These are phyloP conservation scores for Aspergillus kassunensis DNA, from an alignment of 495 filamentous ascomycete genomes.

Conservation along the genomic window DNA sequence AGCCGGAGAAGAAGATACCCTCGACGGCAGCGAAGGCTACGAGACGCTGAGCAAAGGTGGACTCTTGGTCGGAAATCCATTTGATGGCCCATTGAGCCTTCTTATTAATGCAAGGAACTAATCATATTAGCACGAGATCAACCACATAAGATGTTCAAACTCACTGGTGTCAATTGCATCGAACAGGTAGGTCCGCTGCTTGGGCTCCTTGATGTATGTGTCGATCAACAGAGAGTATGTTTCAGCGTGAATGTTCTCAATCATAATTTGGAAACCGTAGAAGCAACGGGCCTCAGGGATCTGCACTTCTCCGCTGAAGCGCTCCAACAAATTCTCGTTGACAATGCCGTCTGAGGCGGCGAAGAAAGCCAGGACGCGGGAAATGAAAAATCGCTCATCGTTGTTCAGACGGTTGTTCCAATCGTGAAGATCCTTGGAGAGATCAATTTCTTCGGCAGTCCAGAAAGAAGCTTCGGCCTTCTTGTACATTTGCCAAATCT, in stretches of 20 bases:
- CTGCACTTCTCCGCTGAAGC: conserved; percentile 96
- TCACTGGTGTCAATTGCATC: conserved; percentile 96
- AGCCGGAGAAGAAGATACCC: conserved; percentile 99
- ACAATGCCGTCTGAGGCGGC: conserved; percentile 99
- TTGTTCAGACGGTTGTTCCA: conserved; percentile 97
- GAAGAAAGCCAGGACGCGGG: conserved; percentile 98
- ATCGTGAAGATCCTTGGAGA: conserved; percentile 97
- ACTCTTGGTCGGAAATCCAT: conserved; percentile 90
- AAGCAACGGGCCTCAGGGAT: conserved; percentile 98
- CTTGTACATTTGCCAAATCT: conserved; percentile 99
- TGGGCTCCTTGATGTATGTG: conserved; percentile 98
- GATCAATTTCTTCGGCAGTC: conserved; percentile 98
- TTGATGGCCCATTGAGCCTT: conserved; percentile 97
- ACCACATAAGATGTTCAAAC: conserved; percentile 18
- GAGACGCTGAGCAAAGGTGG: conserved; percentile 91
- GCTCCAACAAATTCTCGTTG: conserved; percentile 98
- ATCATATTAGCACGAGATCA: conserved; percentile 22
- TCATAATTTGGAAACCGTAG: conserved; percentile 99
- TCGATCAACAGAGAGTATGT: conserved; percentile 99
- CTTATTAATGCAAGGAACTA: conserved; percentile 90
- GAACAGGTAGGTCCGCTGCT: conserved; percentile 92
- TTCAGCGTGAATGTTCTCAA: conserved; percentile 99
- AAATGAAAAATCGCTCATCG: conserved; percentile 97
- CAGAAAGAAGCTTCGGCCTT: conserved; percentile 99
- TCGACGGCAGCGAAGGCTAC: conserved; percentile 97